Conservation (phyloP, 441 rosid genomes). For the Populus hybrid region DNA sequence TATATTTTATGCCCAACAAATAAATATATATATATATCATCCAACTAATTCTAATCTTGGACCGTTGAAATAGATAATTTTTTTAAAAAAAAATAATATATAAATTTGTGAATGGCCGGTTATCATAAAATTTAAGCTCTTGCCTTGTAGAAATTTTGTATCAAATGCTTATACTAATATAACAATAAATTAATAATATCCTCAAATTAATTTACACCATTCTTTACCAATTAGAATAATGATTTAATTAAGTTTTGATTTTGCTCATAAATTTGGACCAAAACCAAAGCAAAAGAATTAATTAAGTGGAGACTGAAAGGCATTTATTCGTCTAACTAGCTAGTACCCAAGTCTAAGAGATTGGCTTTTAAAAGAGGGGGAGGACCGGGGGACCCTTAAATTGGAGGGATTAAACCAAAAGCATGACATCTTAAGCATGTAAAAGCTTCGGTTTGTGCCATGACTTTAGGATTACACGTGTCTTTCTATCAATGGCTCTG, state of each 20-base stretch:
- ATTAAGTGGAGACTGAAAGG: no score
- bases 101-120: no score
- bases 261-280: neutral
- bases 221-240: neutral
- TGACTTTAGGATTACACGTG: slow-evolving; percentile 28
- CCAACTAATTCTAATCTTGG: no score
- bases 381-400: neutral
- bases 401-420: slow-evolving; percentile 43
- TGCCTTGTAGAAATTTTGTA: no score
- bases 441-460: neutral
- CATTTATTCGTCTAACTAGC: no score
- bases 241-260: neutral
- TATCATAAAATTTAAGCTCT: no score
- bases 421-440: slow-evolving; percentile 32
- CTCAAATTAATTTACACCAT: neutral
- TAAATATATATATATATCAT: no score
- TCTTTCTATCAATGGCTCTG: slow-evolving; percentile 23
- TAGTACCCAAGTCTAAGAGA: no score
- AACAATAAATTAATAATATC: neutral
- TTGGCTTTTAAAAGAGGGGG: neutral
- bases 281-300: neutral
- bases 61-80: no score
- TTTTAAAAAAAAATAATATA: no score
- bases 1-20: no score
- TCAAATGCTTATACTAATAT: no score